Evolutionary conservation across 2,329 filamentous ascomycete genomes (phyloP), one percentile per base, ranked within the genome.

Genomic region (Fusarium nanum): DNA sequence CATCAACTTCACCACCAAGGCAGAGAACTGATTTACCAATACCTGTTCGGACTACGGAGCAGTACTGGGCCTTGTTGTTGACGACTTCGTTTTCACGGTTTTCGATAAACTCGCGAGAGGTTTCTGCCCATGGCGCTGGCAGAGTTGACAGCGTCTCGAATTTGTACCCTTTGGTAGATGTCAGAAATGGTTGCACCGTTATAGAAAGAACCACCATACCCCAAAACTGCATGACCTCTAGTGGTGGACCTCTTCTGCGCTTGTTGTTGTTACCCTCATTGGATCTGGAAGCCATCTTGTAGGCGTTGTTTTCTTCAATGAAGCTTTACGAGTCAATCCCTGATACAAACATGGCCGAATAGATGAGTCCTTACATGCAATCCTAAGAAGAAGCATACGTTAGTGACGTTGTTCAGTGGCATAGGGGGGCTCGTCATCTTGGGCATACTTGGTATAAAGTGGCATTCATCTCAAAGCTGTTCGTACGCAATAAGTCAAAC

Each of bases 61-160:
- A 99, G 83, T 98, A 98, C 77, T 99, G 96, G 1, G 93, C 92
- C 76, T 94, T 89, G 78, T 98, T 99, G 78, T 91, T 94, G 52
- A 98, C 94, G 11, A 90, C 76, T 57, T 91, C 84, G 5, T 88
- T 79, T 45, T 92, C 89, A 28, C 96, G 89, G 59, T 81, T 83
- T 77, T 97, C 94, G 68, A 99, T 98, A 62, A 90, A 89, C 2
- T 92, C 90, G 59, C 93, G 88, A 1, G 89, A 83, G 0, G 89
- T 91, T 60, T 91, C 87, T 56, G 87, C 89, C 90, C 94, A 98
- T 1, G 91, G 87, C 4, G 85, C 82, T 4, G 93, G 90, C 6
- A 98, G 82, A 3, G 96, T 90, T 9, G 91, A 89, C 3, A 99
- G 81, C 0, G 93, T 92, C 80, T 99, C 96, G 75, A 99, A 99